These are phyloP conservation scores for Psilocybe tampanensis DNA, from an alignment of 768 basidiomycete species.

Conservation along the genomic window DNA sequence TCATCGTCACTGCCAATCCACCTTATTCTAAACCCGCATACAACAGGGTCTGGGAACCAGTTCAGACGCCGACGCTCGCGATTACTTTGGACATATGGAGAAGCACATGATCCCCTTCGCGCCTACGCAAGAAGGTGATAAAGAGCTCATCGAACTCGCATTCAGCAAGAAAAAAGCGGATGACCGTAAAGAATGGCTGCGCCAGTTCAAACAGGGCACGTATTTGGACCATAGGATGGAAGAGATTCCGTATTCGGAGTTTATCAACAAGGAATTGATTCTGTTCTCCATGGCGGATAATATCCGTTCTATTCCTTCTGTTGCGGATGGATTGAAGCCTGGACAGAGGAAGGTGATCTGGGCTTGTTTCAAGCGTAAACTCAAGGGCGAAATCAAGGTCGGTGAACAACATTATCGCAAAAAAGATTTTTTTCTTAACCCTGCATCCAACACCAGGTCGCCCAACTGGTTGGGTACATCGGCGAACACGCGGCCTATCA, in stretches of 20 bases:
- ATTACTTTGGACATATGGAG: slow-evolving; percentile 90
- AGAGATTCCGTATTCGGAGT: slow-evolving; percentile 88
- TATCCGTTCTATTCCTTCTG: slow-evolving; percentile 94
- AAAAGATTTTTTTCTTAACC: neutral
- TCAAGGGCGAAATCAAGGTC: slow-evolving; percentile 91
- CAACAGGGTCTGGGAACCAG: slow-evolving; percentile 94
- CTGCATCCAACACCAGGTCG: slow-evolving; percentile 54
- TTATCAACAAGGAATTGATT: slow-evolving; percentile 97
- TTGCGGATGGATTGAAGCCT: slow-evolving; percentile 94
- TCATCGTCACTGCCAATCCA: slow-evolving; percentile 14
- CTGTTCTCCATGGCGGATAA: slow-evolving; percentile 99
- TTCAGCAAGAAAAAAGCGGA: slow-evolving; percentile 99
- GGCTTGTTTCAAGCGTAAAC: slow-evolving; percentile 93
- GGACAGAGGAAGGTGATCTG: slow-evolving; percentile 97
- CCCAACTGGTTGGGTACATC: slow-evolving; percentile 95
- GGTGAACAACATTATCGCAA: neutral
- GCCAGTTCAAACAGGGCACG: slow-evolving; percentile 95
- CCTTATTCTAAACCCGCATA: neutral
- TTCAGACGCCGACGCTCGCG: slow-evolving; percentile 83
- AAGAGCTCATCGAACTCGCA: slow-evolving; percentile 90
- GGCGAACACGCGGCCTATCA: slow-evolving; percentile 95
- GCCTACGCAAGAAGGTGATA: slow-evolving; percentile 77
- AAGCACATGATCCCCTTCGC: slow-evolving; percentile 96
- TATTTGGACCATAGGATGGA: slow-evolving; percentile 87
- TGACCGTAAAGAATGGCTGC: slow-evolving; percentile 97